Base-by-base conservation (phyloP, 441 rosid species). In the Metrosideros polymorpha region DNA sequence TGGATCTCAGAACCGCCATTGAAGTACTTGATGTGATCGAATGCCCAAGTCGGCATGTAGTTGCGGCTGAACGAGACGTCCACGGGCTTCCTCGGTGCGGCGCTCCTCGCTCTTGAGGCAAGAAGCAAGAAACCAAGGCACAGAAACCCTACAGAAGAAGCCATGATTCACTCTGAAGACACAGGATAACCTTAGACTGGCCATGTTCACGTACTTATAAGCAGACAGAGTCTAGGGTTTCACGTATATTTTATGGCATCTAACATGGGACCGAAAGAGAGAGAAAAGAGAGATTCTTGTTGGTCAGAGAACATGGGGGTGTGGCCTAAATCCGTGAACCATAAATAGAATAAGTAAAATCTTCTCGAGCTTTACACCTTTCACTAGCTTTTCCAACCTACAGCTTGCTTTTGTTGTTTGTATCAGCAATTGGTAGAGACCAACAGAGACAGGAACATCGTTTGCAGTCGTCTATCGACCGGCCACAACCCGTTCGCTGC, bases 81-180 rank as follows among this genome's bases (percentile, higher is more conserved):
- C 35, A 50, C 53, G 12, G 88, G 57, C 53, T 61, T 86, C 43
- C 61, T 88, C 2, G 77, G 90, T 3, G 84, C 27, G 5, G 85
- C 85, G 3, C 59, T 17, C 17, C 83, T 84, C 6, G 29, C 55
- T 7, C 54, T 66, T 0, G 91, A 86, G 25, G 86, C 92, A 88
- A 94, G 82, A 85, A 91, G 71, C 85, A 94, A 82, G 87, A 91
- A 83, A 86, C 89, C 75, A 45, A 95, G 50, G 85, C 93, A 91
- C 9, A 93, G 56, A 88, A 86, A 89, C 86, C 90, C 88, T 12
- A 85, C 59, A 83, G 87, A 84, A 83, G 89, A 88, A 91, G 87
- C 92, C 95, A 95, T 94, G 15, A 12, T 9, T 22, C 27, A 6
- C 79, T 22, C 17, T 19, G 15, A 71, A 39, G 79, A 71, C 39